Conservation (phyloP, 495 filamentous ascomycete species). For the Penicillium lagena region DNA sequence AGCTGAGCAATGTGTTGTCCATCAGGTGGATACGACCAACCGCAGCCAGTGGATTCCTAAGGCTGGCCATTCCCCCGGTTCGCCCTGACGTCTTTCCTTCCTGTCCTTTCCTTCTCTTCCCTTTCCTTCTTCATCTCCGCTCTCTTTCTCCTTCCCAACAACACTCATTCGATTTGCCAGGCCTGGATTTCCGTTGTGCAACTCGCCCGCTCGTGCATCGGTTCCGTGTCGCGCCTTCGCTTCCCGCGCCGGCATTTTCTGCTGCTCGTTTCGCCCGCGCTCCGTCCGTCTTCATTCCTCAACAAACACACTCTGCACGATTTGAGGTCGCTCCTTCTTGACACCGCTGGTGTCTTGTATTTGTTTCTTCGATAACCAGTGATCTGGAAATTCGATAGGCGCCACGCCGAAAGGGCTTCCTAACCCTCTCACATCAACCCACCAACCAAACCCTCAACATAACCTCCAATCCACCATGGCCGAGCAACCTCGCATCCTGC, state of each 20-base stretch:
- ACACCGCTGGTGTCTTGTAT: too few relatives aligned
- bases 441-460: neutral
- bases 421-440: neutral
- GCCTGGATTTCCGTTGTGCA: too few relatives aligned
- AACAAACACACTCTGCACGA: too few relatives aligned
- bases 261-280: too few relatives aligned
- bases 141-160: neutral
- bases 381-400: too few relatives aligned
- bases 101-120: neutral
- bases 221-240: too few relatives aligned
- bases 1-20: neutral
- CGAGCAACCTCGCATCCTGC: constrained; percentile 51
- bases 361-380: too few relatives aligned
- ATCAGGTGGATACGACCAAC: constrained; percentile 6
- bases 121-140: neutral
- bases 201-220: too few relatives aligned
- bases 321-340: too few relatives aligned
- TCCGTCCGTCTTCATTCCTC: too few relatives aligned
- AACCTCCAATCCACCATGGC: constrained; percentile 23
- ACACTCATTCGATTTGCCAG: neutral
- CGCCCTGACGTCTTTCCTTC: neutral
- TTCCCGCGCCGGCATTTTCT: too few relatives aligned
- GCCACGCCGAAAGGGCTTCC: too few relatives aligned
- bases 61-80: neutral
- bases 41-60: constrained; percentile 9